These are phyloP conservation scores for Fusarium nodosum DNA, from an alignment of 2,329 filamentous ascomycete species.

Conservation along the genomic window DNA sequence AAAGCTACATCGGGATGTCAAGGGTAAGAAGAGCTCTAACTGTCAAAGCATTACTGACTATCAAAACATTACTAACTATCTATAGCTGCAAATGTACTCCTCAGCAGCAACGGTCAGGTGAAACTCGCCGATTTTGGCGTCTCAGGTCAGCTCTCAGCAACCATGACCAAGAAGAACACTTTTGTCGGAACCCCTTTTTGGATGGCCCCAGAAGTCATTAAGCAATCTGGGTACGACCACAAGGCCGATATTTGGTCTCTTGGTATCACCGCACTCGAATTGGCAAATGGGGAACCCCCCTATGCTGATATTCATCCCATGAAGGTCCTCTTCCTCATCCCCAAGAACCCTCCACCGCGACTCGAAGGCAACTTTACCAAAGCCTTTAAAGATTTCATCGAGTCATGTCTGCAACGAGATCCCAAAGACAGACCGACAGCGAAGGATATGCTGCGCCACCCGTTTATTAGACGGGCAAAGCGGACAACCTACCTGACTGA, in stretches of 20 bases:
- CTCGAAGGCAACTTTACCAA: slow-evolving; percentile 86
- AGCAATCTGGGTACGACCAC: slow-evolving; percentile 97
- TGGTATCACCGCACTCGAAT: slow-evolving; percentile 91
- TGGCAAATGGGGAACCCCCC: slow-evolving; percentile 92
- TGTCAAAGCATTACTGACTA: neutral
- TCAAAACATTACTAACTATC: neutral
- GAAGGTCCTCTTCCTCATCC: slow-evolving; percentile 97
- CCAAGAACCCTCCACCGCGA: slow-evolving; percentile 89
- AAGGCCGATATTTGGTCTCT: slow-evolving; percentile 99
- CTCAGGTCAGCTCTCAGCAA: slow-evolving; percentile 94
- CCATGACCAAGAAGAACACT: slow-evolving; percentile 99
- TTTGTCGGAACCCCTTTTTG: slow-evolving; percentile 99
- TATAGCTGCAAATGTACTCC: slow-evolving; percentile 89
- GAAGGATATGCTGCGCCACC: slow-evolving; percentile 87
- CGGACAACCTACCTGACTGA: slow-evolving; percentile 97
- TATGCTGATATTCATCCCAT: slow-evolving; percentile 98
- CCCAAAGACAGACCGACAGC: slow-evolving; percentile 90
- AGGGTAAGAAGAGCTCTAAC: slow-evolving; percentile 68
- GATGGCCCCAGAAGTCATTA: slow-evolving; percentile 99
- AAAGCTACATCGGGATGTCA: slow-evolving; percentile 96
- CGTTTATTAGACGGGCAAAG: slow-evolving; percentile 91
- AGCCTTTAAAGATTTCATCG: slow-evolving; percentile 86
- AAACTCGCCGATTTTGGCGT: slow-evolving; percentile 98
- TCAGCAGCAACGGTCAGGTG: slow-evolving; percentile 92
- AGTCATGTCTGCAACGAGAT: slow-evolving; percentile 87